Evolutionary conservation across 139 green algal genomes (phyloP), one percentile per base, ranked within the genome.

Genomic region (Tetradesmus obliquus): DNA sequence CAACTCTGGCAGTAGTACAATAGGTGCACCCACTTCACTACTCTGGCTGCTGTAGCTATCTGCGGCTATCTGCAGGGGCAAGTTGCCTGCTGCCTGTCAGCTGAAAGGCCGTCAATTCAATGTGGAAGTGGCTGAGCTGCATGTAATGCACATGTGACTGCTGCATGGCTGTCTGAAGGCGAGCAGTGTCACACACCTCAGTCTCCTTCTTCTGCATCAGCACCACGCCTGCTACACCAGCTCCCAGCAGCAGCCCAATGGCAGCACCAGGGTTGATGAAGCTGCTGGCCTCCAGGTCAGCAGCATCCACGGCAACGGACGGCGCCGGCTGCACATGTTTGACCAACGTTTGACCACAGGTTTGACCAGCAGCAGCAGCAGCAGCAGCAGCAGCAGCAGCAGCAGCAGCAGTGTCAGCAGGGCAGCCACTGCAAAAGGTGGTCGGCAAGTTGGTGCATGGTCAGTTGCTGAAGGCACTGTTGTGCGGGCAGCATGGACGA

Each of bases 191-290:
- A 62, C 57, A 62, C 57, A 62, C 88, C 88, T 92, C 89, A 17
- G 57, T 92, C 53, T 92, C 66, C 69, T 89, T 88, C 82, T 92
- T 92, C 55, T 92, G 89, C 89, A 79, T 58, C 19, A 89, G 76
- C 1, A 84, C 62, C 10, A 84, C 5, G n/a, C 62, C 89, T 20
- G 81, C 89, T 55, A 53, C 89, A 22, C 12, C 89, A 19, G 17
- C 15, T 1, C 89, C 89, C 20, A 92, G 45, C 62, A 89, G 60
- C 32, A 92, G 66, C 5, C 81, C 89, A 17, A 82, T 55, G 7
- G 53, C 62, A 51, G 53, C 55, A 22, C 53, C 54, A 5, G 88
- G 88, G 88, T 91, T 91, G 57, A 91, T 22, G 76, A 86, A 76
- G 10, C 54, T 71, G 17, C 54, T 79, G 1, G 88, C 22, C 71